Evolutionary conservation across 2,329 filamentous ascomycete genomes (phyloP), one percentile per base, ranked within the genome.

Genomic region (Epichloe hybrida): DNA sequence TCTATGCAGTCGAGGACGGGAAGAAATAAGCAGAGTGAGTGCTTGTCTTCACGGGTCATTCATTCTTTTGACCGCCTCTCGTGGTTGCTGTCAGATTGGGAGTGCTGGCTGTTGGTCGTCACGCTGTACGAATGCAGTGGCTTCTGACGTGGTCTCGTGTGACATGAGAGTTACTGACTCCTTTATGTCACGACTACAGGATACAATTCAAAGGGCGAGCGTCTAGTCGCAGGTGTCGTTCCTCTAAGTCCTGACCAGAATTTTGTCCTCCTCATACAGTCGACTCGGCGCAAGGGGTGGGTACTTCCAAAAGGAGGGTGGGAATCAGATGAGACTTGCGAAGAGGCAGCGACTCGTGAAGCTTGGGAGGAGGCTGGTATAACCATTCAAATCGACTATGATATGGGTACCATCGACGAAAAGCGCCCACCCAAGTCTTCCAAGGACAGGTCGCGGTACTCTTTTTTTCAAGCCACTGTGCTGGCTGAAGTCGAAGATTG

Each of bases 291-390:
- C 61, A 88, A 88, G 66, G 88, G 87, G 61, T 98, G 93, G 93
- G 93, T 98, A 42, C 76, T 98, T 53, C 93, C 93, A 54, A 98
- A 98, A 68, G 93, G 93, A 64, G 93, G 93, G 54, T 98, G 93
- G 90, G 93, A 98, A 69, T 84, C 82, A 36, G 93, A 98, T 68
- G 93, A 98, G 71, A 80, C 83, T 55, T 93, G 87, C 56, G 81
- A 85, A 55, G 80, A 91, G 65, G 87, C 93, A 52, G 93, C 93
- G 51, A 69, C 84, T 74, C 74, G 93, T 58, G 93, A 98, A 69
- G 93, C 93, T 54, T 97, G 93, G 93, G 93, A 97, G 72, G 93
- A 97, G 72, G 93, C 90, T 41, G 93, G 93, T 61, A 94, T 97
- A 62, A 76, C 86, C 61, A 86, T 91, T 68, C 84, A 80, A 53